These are phyloP conservation scores for Penicillium fuscoglaucum DNA, from an alignment of 2,329 filamentous ascomycete genomes.

Conservation along the genomic window DNA sequence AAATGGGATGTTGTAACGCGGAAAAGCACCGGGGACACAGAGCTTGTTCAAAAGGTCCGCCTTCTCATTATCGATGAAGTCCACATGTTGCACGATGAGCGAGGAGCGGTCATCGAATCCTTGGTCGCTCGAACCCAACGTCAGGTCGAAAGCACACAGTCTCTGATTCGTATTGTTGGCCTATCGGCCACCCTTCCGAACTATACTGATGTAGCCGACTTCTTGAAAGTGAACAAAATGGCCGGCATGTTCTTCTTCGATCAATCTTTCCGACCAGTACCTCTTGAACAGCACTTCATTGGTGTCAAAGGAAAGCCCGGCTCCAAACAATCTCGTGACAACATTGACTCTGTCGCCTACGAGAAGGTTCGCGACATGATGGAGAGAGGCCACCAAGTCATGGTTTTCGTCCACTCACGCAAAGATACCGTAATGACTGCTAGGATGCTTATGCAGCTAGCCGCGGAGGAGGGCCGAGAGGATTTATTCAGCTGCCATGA, in stretches of 20 bases:
- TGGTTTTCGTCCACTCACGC: conserved; percentile 98
- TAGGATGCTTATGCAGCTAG: conserved; percentile 81
- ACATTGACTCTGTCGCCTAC: conserved; percentile 82
- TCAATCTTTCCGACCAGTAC: conserved; percentile 90
- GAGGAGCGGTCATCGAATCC: conserved; percentile 92
- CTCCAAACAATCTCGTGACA: conserved; percentile 78
- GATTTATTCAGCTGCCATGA: conserved; percentile 80
- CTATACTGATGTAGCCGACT: conserved; percentile 94
- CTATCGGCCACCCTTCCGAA: conserved; percentile 95
- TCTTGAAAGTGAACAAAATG: conserved; percentile 90
- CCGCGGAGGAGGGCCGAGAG: conserved; percentile 72
- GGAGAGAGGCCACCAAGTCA: conserved; percentile 87
- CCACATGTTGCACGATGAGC: conserved; percentile 98
- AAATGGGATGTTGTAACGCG: conserved; percentile 99
- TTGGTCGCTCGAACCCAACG: conserved; percentile 91
- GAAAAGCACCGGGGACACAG: conserved; percentile 95
- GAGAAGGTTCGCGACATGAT: conserved; percentile 96
- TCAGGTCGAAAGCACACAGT: conserved; percentile 97
- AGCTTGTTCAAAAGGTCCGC: conserved; percentile 94
- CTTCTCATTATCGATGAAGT: conserved; percentile 98
- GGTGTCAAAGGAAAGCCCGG: conserved; percentile 88
- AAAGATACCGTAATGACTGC: conserved; percentile 92
- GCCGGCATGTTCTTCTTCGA: conserved; percentile 97
- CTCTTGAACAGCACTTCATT: conserved; percentile 94
- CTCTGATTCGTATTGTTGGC: conserved; percentile 91